Base-by-base conservation (phyloP, 495 filamentous ascomycete genomes). In the Astrothelium macrocarpum region DNA sequence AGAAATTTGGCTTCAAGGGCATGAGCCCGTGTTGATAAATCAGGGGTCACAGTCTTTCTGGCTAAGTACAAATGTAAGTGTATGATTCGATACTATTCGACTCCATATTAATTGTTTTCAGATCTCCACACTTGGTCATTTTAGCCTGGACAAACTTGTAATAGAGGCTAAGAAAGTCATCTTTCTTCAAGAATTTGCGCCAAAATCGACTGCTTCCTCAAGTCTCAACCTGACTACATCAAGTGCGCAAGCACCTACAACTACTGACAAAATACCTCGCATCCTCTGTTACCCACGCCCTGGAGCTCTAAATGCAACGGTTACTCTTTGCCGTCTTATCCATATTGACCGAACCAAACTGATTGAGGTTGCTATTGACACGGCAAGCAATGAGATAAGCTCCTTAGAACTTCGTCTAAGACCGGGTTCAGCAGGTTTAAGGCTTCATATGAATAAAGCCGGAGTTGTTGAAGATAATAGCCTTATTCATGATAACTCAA, bases 391-490 rank as follows among this genome's bases (percentile, higher is more conserved):
- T 70, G 74, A 87, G 2, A 80, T 97, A 56, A 74, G 76, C 34
- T 80, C 70, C 14, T 86, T 85, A 39, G 86, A 88, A 63, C 72
- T 99, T 60, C 85, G 86, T 34, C 78, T 97, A 31, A 83, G 86
- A 67, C 82, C 91, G 64, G 90, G 87, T 2, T 93, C 95, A 2
- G 94, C 92, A 28, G 95, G 95, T 0, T 75, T 99, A 34, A 81
- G 95, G 46, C 79, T 99, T 16, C 83, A 90, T 62, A 92, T 87
- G 49, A 82, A 84, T 39, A 86, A 92, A 66, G 79, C 86, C 0
- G 79, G 82, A 56, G 74, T 86, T 32, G 72, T 86, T 2, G 78
- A 81, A 46, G 80, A 82, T 1, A 74, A 78, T n/a, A 70, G 87
- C 5, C 71, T 77, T 9, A 72, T 83, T 10, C 78, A 78, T 0